Conservation (phyloP, 306 rosid genomes). For the Pueraria montana region DNA sequence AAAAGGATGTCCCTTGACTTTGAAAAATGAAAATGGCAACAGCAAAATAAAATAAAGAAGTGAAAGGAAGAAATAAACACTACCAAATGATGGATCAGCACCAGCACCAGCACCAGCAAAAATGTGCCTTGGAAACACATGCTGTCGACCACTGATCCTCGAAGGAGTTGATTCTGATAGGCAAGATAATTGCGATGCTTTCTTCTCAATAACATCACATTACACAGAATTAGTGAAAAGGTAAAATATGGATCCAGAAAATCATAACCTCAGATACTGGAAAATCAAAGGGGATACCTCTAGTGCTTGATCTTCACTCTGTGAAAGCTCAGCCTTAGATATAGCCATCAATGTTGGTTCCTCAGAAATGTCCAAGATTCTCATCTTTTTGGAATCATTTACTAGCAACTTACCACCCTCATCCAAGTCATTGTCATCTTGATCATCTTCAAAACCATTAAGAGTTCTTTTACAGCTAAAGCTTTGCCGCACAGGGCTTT, state of each 20-base stretch:
- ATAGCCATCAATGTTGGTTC: neutral
- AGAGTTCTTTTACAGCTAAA: constrained; percentile 31
- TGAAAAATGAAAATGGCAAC: neutral
- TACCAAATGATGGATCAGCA: neutral
- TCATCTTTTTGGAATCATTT: constrained; percentile 38
- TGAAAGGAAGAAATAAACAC: neutral
- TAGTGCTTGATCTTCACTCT: constrained; percentile 13
- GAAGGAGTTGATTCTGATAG: constrained; percentile 23
- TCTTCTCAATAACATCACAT: constrained; percentile 9
- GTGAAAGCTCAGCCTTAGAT: neutral
- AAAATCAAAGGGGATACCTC: constrained; percentile 13
- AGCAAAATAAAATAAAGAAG: neutral
- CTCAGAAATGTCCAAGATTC: constrained; percentile 6
- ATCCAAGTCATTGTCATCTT: constrained; percentile 28
- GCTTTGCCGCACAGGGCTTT: neutral
- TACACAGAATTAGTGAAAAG: neutral
- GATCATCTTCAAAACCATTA: neutral
- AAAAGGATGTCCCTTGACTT: too few relatives aligned
- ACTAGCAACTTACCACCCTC: constrained; percentile 11
- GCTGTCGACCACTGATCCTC: neutral
- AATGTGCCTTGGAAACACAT: constrained; percentile 17
- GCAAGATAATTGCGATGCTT: neutral
- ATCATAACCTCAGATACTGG: neutral
- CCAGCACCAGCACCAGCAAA: neutral
- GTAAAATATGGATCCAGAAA: constrained; percentile 21